A percentile compares a stretch with the other conserved stretches of the same genome.
These are phyloP conservation scores for Eucalyptus pauciflora DNA, from an alignment of 345 rosid species.

Conservation along the genomic window DNA sequence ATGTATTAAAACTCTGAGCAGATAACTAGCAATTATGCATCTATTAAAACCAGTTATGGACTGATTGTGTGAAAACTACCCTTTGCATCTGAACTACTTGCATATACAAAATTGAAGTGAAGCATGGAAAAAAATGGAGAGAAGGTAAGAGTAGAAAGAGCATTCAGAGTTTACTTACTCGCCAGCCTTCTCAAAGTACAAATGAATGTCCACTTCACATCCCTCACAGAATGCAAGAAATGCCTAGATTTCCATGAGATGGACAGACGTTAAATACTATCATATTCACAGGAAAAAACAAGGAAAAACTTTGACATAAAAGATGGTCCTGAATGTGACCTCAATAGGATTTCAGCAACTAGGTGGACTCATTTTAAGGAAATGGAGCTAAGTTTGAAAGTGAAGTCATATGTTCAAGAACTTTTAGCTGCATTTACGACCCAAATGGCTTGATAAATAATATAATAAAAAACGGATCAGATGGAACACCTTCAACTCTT, in stretches of 20 bases:
- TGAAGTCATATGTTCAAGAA: not conserved
- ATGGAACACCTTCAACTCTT: slow-evolving; percentile 63
- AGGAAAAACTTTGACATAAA: not conserved
- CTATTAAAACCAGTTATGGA: not conserved
- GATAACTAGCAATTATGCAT: not conserved
- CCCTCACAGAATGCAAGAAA: slow-evolving; percentile 84
- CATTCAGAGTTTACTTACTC: slow-evolving; percentile 47
- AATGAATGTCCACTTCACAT: slow-evolving; percentile 79
- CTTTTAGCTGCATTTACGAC: not conserved
- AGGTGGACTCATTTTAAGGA: not conserved
- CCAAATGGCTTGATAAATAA: not conserved
- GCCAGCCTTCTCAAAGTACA: slow-evolving; percentile 77
- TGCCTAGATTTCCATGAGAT: slow-evolving; percentile 38
- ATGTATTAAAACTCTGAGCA: not conserved
- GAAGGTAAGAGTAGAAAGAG: not conserved
- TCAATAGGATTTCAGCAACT: not conserved
- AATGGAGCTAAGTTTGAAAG: not conserved
- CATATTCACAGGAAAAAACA: not conserved
- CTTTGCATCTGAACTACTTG: not conserved
- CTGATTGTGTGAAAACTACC: not conserved
- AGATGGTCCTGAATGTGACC: not conserved
- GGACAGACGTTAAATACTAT: not conserved
- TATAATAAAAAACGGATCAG: not conserved
- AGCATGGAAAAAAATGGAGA: not conserved
- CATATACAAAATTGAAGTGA: not conserved